Percentiles rank a stretch among this genome's conserved stretches.
Evolutionary conservation across 2,329 filamentous ascomycete species (phyloP).

Genomic region (Colletotrichum zoysiae): DNA sequence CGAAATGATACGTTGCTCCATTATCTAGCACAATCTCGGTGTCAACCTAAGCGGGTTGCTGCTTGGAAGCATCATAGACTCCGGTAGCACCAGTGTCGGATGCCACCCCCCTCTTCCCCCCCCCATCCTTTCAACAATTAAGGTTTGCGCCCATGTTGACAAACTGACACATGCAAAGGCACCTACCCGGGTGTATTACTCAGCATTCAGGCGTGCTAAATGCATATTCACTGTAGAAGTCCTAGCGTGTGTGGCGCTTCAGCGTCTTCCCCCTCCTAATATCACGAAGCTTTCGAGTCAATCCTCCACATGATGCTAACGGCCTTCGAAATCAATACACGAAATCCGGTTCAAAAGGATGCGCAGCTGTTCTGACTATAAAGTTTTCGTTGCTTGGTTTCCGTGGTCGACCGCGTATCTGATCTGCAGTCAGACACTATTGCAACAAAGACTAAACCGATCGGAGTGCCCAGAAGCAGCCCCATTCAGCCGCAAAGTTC

Average conservation of each 20-base stretch:
- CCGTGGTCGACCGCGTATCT: neutral
- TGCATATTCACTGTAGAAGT: neutral
- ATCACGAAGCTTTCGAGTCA: neutral
- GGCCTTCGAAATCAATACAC: neutral
- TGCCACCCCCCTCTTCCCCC: no score
- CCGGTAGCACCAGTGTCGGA: neutral
- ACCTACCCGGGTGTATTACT: neutral
- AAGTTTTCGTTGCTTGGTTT: neutral
- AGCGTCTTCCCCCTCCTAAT: neutral
- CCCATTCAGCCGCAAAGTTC: conserved; percentile 14
- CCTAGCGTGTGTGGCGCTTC: neutral
- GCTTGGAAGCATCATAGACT: conserved; percentile 27
- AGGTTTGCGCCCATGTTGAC: neutral
- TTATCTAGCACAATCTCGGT: neutral
- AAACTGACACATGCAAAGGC: neutral
- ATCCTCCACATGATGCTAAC: neutral
- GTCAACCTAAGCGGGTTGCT: neutral
- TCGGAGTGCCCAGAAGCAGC: neutral
- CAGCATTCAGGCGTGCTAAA: no score
- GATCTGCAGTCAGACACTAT: neutral
- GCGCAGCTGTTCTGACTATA: neutral
- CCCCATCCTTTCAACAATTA: neutral
- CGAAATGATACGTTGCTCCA: neutral
- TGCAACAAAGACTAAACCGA: neutral
- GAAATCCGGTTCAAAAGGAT: neutral